These are phyloP conservation scores for Phylloporus sp. DNA, from an alignment of 1,284 basidiomycete species.

Conservation along the genomic window DNA sequence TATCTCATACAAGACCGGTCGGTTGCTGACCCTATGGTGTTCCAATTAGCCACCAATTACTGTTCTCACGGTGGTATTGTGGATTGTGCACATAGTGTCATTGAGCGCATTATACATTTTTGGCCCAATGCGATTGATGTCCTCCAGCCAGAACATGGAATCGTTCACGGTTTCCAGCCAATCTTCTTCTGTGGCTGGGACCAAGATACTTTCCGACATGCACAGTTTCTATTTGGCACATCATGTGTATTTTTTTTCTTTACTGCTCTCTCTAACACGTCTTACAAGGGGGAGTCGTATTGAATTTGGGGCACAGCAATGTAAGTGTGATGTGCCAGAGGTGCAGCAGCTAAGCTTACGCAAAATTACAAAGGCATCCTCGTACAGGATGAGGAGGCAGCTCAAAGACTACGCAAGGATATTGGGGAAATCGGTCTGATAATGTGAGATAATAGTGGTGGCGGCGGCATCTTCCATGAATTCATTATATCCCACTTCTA, in stretches of 20 bases:
- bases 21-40: constrained; percentile 46
- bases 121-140: constrained; percentile 72
- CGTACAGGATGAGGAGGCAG: constrained; percentile 62
- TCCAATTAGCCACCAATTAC: constrained; percentile 69
- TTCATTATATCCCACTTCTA: constrained; percentile 27
- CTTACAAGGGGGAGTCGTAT: constrained; percentile 49
- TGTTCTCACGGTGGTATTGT: constrained; percentile 75
- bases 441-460: constrained; percentile 46
- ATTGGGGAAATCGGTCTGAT: constrained; percentile 66
- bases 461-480: background rate
- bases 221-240: constrained; percentile 60
- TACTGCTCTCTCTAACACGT: constrained; percentile 4
- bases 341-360: background rate
- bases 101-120: constrained; percentile 62
- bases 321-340: constrained; percentile 37
- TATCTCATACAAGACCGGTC: constrained; percentile 20
- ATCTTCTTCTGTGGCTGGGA: constrained; percentile 63
- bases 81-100: constrained; percentile 65
- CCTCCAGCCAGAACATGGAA: constrained; percentile 59
- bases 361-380: constrained; percentile 55
- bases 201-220: constrained; percentile 53
- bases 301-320: constrained; percentile 73
- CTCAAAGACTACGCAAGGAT: constrained; percentile 50
- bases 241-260: constrained; percentile 38
- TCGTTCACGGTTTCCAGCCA: constrained; percentile 63